A percentile compares a stretch with the other conserved stretches of the same genome.
Evolutionary conservation across 1,284 basidiomycete species (phyloP).

Genomic region (Pseudozyma sp.): DNA sequence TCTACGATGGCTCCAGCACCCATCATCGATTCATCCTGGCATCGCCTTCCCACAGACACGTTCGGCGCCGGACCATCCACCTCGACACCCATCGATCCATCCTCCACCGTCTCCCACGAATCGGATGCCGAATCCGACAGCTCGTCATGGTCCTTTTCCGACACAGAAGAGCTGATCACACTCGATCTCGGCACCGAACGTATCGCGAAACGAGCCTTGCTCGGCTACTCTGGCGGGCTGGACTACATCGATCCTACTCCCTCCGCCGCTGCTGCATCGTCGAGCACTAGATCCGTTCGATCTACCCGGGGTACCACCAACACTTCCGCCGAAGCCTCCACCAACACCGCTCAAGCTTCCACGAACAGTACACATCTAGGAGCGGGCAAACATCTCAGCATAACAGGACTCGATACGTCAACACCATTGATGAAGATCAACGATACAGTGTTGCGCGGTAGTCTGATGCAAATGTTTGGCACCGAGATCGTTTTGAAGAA

Average conservation of each 20-base stretch:
- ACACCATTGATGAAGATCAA: conserved; percentile 40
- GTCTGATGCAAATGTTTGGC: conserved; percentile 25
- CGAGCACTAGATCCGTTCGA: conserved; percentile 6
- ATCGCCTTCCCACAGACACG: conserved; percentile 20
- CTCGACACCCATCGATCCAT: conserved; percentile 18
- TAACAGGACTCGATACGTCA: conserved; percentile 36
- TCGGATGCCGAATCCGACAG: conserved; percentile 4
- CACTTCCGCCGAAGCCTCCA: neutral
- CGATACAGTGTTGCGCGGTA: conserved; percentile 30
- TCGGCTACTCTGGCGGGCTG: conserved; percentile 22
- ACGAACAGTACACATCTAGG: conserved; percentile 8
- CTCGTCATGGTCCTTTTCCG: conserved; percentile 39
- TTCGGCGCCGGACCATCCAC: conserved; percentile 16
- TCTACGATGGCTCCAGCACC: conserved; percentile 11
- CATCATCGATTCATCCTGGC: conserved; percentile 30
- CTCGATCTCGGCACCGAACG: conserved; percentile 38
- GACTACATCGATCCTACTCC: conserved; percentile 5
- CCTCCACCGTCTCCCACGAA: neutral
- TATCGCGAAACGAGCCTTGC: conserved; percentile 23
- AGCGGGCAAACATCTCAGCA: conserved; percentile 26
- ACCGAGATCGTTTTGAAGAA: conserved; percentile 39
- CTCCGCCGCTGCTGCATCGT: neutral
- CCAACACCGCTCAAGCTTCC: neutral
- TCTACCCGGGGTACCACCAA: neutral
- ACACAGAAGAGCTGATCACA: conserved; percentile 33